Evolutionary conservation across 371 early-diverging fungal species (phyloP).

Genomic region (Rhizopus microsporus): DNA sequence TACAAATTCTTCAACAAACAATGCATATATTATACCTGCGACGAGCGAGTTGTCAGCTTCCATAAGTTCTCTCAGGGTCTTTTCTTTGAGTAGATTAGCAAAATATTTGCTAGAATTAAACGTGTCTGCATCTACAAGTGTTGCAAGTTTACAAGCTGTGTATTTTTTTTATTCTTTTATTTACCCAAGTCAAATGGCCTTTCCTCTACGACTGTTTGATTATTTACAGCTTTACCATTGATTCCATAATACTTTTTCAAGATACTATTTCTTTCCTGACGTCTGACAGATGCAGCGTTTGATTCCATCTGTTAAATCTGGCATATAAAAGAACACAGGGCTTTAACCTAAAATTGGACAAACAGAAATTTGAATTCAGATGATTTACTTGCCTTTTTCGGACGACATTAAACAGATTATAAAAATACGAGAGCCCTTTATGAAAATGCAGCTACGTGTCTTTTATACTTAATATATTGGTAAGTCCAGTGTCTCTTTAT

Average conservation of each 20-base stretch:
- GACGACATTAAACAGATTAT: too few species aligned
- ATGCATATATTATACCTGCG: constrained; percentile 42
- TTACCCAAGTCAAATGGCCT: constrained; percentile 41
- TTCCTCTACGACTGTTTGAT: constrained; percentile 13
- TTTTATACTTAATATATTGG: too few species aligned
- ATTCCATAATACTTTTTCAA: constrained; percentile 49
- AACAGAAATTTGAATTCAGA: too few species aligned
- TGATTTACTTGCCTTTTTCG: too few species aligned
- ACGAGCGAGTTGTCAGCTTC: constrained; percentile 75
- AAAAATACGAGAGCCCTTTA: too few species aligned
- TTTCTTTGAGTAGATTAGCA: constrained; percentile 69
- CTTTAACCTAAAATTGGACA: too few species aligned
- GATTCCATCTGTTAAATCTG: constrained; percentile 4
- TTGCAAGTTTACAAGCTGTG: too few species aligned
- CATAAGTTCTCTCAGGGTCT: constrained; percentile 67
- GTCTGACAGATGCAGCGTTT: constrained; percentile 2
- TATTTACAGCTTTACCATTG: constrained; percentile 2
- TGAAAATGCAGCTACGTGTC: too few species aligned
- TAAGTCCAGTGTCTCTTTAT: too few species aligned
- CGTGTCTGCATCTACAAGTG: constrained; percentile 52
- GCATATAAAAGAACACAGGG: background rate
- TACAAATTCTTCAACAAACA: background rate
- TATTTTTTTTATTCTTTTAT: background rate
- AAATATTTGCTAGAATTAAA: constrained; percentile 79
- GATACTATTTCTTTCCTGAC: constrained; percentile 29